These are phyloP conservation scores for Kazachstania sp. DNA, from an alignment of 1,139 yeast genomes.

Conservation along the genomic window DNA sequence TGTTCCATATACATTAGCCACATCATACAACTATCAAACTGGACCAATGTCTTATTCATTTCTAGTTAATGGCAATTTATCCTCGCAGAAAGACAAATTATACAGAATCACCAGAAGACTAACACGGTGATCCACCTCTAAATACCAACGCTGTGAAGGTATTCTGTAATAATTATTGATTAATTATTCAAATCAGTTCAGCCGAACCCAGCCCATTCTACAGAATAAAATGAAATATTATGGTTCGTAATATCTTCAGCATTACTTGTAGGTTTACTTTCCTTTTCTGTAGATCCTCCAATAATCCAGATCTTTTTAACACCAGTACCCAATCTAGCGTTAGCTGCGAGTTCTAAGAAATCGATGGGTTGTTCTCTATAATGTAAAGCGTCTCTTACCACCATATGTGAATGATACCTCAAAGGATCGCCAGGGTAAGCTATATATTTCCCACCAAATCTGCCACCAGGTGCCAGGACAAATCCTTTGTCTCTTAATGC, in stretches of 20 bases:
- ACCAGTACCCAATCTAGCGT: slow-evolving; percentile 86
- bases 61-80: no score
- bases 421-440: slow-evolving; percentile 95
- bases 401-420: slow-evolving; percentile 78
- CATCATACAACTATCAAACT: no score
- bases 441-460: slow-evolving; percentile 84
- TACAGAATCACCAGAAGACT: no score
- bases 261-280: slow-evolving; percentile 8
- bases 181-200: no score
- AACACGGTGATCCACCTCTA: no score
- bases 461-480: slow-evolving; percentile 64
- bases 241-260: slow-evolving; percentile 7
- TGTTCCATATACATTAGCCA: no score
- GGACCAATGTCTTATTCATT: no score
- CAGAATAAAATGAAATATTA: slow-evolving; percentile 41
- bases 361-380: slow-evolving; percentile 45
- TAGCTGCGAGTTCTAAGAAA: slow-evolving; percentile 54
- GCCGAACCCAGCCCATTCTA: slow-evolving; percentile 50
- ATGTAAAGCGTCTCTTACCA: slow-evolving; percentile 47
- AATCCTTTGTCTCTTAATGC: slow-evolving; percentile 11
- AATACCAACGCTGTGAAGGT: no score
- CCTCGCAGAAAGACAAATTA: no score
- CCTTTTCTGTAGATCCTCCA: slow-evolving; percentile 36
- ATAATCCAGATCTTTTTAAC: slow-evolving; percentile 83
- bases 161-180: no score